Evolutionary conservation across 495 filamentous ascomycete genomes (phyloP), one percentile per base, ranked within the genome.

Genomic region (Penicillium fimorum): DNA sequence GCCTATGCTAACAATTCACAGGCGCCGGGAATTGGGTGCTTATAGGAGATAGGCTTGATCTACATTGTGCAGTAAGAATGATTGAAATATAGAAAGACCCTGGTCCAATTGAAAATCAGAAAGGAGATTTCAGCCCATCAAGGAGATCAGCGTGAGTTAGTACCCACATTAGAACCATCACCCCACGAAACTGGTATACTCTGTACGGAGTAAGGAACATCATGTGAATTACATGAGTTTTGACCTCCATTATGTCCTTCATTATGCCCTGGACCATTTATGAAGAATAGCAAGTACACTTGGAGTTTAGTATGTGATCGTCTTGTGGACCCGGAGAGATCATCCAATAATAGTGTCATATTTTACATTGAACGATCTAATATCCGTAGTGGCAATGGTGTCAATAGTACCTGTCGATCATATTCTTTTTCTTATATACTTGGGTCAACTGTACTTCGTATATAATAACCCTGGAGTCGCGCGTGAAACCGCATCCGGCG

Each of bases 11-110:
- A 67, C 48, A 30, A 47, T 30, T 47, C 52, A 6, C 46, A 80
- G 77, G 77, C 70, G 70, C 37, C 67, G 72, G 46, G 65, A 75
- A 46, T 57, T 78, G 54, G 67, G 66, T 22, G 70, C 72, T 11
- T 69, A 75, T 58, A 65, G 62, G 50, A 76, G 76, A 56, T 77
- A 54, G 61, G 32, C 18, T 20, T 2, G 44, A 27, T 9, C 9
- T 38, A 9, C 18, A 5, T 47, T 7, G 5, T 2, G 1, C 4
- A 7, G 35, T 38, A 48, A 25, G 27, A 30, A 33, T 4, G 27
- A 45, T 30, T 18, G n/a, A 58, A 30, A 32, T 13, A 50, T 50
- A 56, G 45, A 56, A 38, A 13, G 33, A 37, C 15, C 8, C 8
- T 8, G 24, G 24, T 33, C 27, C 17, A 22, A 24, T 24, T 24